A percentile compares a stretch with the other conserved stretches of the same genome.
Conservation (phyloP, 2,329 filamentous ascomycete genomes). For the Pestalotiopsis sp. region DNA sequence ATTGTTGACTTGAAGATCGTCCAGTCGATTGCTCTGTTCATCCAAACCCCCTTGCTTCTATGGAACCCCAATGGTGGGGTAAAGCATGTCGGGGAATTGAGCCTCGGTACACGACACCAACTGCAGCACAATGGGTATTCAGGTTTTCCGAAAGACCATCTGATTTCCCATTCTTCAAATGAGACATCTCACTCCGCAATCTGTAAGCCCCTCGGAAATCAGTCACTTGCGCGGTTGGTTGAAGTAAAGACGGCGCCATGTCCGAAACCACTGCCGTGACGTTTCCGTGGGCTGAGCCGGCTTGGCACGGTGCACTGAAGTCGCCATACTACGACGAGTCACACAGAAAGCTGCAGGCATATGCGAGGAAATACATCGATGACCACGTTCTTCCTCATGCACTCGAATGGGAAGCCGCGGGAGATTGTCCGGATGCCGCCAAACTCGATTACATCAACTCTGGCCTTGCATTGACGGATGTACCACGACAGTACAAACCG, state of each 20-base stretch:
- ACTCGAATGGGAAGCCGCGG: conserved; percentile 63
- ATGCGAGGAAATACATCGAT: conserved; percentile 60
- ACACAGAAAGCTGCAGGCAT: conserved; percentile 58
- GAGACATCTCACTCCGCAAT: too few species aligned
- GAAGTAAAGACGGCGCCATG: background rate
- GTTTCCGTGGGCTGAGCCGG: conserved; percentile 27
- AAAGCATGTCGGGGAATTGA: background rate
- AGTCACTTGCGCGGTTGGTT: too few species aligned
- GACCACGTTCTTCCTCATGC: conserved; percentile 57
- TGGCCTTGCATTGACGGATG: conserved; percentile 32
- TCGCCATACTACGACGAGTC: conserved; percentile 63
- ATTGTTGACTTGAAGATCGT: too few species aligned
- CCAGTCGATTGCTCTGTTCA: background rate
- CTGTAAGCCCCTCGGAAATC: too few species aligned
- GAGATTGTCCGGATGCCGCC: conserved; percentile 47
- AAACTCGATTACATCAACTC: conserved; percentile 35
- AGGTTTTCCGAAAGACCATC: background rate
- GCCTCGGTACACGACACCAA: background rate
- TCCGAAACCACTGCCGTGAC: background rate
- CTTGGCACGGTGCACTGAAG: conserved; percentile 23
- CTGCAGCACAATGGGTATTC: background rate
- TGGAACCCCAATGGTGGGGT: background rate
- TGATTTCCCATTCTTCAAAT: background rate
- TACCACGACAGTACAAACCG: conserved; percentile 38
- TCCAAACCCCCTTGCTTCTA: background rate